Evolutionary conservation across 1,139 yeast genomes (phyloP).

Genomic region (Hyphopichia pseudoburtonii): DNA sequence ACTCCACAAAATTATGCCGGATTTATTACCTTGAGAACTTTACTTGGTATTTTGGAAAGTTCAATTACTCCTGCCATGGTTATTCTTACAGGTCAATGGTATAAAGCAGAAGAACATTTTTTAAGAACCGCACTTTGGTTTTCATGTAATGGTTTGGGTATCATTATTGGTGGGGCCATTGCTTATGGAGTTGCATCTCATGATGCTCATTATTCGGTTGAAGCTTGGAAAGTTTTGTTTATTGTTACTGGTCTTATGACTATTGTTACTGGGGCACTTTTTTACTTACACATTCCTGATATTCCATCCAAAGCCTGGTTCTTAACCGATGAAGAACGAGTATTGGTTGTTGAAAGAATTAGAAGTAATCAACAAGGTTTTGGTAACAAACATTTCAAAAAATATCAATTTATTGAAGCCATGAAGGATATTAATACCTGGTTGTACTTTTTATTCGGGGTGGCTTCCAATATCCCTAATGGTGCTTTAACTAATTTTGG

Average conservation of each 20-base stretch:
- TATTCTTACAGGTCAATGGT: constrained; percentile 18
- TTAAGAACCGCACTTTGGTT: constrained; percentile 45
- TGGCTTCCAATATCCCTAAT: constrained; percentile 6
- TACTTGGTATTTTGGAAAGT: constrained; percentile 46
- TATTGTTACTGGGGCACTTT: constrained; percentile 9
- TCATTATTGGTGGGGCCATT: constrained; percentile 22
- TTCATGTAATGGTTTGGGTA: constrained; percentile 59
- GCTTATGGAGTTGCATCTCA: constrained; percentile 12
- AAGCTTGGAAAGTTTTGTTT: constrained; percentile 12
- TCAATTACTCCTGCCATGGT: constrained; percentile 54
- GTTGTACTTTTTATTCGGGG: constrained; percentile 9
- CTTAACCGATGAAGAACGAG: constrained; percentile 12
- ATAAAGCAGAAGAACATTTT: constrained; percentile 8
- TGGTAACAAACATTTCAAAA: constrained; percentile 19
- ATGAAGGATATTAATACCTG: constrained; percentile 19
- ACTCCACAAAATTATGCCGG: constrained; percentile 26
- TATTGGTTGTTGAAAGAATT: constrained; percentile 20
- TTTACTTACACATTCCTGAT: constrained; percentile 10
- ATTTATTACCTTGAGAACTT: constrained; percentile 32
- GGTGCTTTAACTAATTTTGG: constrained; percentile 6
- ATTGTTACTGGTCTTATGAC: constrained; percentile 12
- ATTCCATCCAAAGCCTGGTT: constrained; percentile 10
- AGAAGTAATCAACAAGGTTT: constrained; percentile 26
- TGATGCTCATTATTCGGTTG: constrained; percentile 4
- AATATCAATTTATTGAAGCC: constrained; percentile 23